phyloP scores from a whole-genome alignment of 768 basidiomycete genomes.

The Lanmaoa pseudosensibilis region DNA sequence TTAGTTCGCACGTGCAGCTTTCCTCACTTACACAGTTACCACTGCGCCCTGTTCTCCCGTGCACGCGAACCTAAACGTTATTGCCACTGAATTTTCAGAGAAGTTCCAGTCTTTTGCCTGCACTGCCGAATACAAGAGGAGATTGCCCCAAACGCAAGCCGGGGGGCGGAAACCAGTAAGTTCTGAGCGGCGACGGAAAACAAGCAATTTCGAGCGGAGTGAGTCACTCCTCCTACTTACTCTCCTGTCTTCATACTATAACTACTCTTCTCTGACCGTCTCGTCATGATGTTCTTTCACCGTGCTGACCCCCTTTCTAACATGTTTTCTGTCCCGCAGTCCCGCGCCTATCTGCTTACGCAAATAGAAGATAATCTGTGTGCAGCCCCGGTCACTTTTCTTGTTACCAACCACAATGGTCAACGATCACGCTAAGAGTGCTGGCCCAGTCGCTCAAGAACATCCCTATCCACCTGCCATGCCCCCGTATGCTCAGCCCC shows the following conservation, averaged over 20 bases:
- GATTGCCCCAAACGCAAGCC: slow-evolving; percentile 8
- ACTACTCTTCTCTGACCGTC: slow-evolving; percentile 1
- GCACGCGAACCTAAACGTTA: slow-evolving; percentile 7
- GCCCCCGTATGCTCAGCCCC: slow-evolving; percentile 28
- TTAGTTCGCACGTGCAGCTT: slow-evolving; percentile 35
- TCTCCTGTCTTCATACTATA: slow-evolving; percentile 1
- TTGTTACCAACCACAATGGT: slow-evolving; percentile 29
- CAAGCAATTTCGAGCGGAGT: slow-evolving; percentile 39
- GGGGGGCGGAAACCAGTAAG: slow-evolving; percentile 16
- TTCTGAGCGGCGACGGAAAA: slow-evolving; percentile 41
- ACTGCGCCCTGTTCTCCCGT: slow-evolving; percentile 17
- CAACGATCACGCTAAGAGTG: slow-evolving; percentile 35
- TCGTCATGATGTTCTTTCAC: not conserved
- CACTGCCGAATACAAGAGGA: slow-evolving; percentile 12
- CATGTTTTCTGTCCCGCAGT: slow-evolving; percentile 22
- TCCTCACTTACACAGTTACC: slow-evolving; percentile 31
- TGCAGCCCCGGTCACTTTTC: slow-evolving; percentile 25
- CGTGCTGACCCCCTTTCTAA: slow-evolving; percentile 10
- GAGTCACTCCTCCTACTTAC: slow-evolving; percentile 20
- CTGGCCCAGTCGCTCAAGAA: slow-evolving; percentile 39
- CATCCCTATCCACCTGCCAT: slow-evolving; percentile 28
- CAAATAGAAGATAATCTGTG: slow-evolving; percentile 29
- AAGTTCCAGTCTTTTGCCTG: slow-evolving; percentile 3
- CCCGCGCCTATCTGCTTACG: slow-evolving; percentile 34
- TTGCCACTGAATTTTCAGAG: slow-evolving; percentile 11